phyloP scores from a whole-genome alignment of 202 grass and related monocot species.

The Dendrocalamus latiflorus region DNA sequence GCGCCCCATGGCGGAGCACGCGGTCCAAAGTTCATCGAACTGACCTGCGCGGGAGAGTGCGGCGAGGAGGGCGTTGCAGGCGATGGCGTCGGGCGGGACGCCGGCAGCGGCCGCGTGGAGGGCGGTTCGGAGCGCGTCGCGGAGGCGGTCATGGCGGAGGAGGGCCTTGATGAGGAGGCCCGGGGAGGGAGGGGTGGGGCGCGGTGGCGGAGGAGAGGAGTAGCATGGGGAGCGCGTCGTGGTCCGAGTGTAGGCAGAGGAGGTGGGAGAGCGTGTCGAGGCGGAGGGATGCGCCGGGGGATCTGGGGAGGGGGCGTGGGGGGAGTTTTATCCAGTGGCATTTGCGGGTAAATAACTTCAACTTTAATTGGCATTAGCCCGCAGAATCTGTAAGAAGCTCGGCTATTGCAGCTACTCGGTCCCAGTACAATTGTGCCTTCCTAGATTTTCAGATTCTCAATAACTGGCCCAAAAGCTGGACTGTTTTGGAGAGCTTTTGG shows the following conservation, averaged over 20 bases:
- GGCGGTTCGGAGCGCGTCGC: slow-evolving; percentile 48
- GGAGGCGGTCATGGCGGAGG: slow-evolving; percentile 38
- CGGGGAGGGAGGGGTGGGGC: slow-evolving; percentile 47
- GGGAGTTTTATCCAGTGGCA: too few species aligned
- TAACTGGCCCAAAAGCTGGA: too few species aligned
- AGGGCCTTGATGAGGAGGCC: slow-evolving; percentile 58
- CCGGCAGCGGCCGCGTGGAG: slow-evolving; percentile 41
- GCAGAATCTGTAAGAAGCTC: too few species aligned
- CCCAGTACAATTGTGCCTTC: too few species aligned
- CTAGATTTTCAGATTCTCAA: too few species aligned
- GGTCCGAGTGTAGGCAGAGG: slow-evolving; percentile 41
- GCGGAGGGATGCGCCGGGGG: too few species aligned
- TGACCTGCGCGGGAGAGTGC: slow-evolving; percentile 33
- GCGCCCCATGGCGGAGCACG: slow-evolving; percentile 46
- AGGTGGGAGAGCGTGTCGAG: slow-evolving; percentile 54
- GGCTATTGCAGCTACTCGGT: too few species aligned
- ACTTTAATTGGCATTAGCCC: too few species aligned
- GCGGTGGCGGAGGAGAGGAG: slow-evolving; percentile 33
- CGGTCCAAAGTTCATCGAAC: slow-evolving; percentile 56
- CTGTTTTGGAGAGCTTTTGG: too few species aligned
- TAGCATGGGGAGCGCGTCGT: slow-evolving; percentile 49
- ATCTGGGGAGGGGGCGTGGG: too few species aligned
- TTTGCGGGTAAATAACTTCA: too few species aligned
- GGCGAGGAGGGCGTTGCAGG: slow-evolving; percentile 76
- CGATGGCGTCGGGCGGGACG: slow-evolving; percentile 34